These are phyloP conservation scores for Populus euphratica DNA, from an alignment of 345 rosid genomes.

Conservation along the genomic window DNA sequence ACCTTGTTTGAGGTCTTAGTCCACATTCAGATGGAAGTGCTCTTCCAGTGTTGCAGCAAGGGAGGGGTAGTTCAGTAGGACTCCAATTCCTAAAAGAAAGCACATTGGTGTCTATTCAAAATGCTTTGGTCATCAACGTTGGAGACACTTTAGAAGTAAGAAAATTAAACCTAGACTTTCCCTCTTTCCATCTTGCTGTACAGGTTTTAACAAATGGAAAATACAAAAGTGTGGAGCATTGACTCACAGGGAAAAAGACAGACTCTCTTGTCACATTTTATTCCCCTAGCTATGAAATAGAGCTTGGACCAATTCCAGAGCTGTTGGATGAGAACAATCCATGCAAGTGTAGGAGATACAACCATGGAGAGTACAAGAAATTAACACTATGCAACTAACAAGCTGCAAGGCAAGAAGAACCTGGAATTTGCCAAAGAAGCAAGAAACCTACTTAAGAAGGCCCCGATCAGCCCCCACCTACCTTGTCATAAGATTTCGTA, in stretches of 20 bases:
- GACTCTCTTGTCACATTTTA: conserved; percentile 90
- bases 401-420: conserved; percentile 80
- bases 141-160: conserved; percentile 87
- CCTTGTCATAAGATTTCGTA: background rate
- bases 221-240: conserved; percentile 92
- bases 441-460: conserved; percentile 2
- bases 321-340: conserved; percentile 71
- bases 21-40: conserved; percentile 99
- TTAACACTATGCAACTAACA: conserved; percentile 66
- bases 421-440: conserved; percentile 74
- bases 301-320: conserved; percentile 73
- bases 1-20: conserved; percentile 91
- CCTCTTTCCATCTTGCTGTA: background rate
- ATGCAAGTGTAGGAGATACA: conserved; percentile 77
- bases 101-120: conserved; percentile 62
- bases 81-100: conserved; percentile 78
- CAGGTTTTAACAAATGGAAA: conserved; percentile 93
- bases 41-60: conserved; percentile 84
- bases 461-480: conserved; percentile 1
- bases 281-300: conserved; percentile 86
- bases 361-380: conserved; percentile 86
- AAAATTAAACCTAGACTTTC: background rate
- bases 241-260: conserved; percentile 63
- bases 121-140: conserved; percentile 75
- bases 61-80: conserved; percentile 57